A percentile compares a stretch with the other conserved stretches of the same genome.
phyloP scores from a whole-genome alignment of 2,329 filamentous ascomycete genomes.

The Colletotrichum limetticola region DNA sequence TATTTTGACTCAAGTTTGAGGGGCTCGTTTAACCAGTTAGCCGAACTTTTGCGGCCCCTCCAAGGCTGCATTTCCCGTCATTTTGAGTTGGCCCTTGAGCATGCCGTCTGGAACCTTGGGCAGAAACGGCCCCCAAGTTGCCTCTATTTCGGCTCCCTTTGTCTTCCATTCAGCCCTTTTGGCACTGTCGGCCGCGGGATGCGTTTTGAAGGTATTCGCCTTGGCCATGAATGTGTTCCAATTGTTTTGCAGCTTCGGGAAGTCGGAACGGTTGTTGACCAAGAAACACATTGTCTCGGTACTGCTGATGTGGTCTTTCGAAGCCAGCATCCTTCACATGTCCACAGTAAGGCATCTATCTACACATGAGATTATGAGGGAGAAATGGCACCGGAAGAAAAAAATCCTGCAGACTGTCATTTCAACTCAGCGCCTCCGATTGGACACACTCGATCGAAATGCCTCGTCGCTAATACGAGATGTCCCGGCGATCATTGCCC shows the following conservation, averaged over 20 bases:
- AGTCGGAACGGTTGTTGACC: not conserved
- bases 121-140: conserved; percentile 24
- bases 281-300: not conserved
- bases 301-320: not conserved
- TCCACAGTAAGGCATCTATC: not conserved
- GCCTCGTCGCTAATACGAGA: not conserved
- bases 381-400: not conserved
- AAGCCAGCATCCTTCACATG: not conserved
- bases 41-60: not conserved
- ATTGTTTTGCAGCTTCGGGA: not conserved
- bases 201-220: not conserved
- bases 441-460: not conserved
- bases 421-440: not conserved
- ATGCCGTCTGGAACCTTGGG: conserved; percentile 3
- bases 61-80: conserved; percentile 9
- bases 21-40: not conserved
- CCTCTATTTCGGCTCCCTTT: not conserved
- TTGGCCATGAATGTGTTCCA: not conserved
- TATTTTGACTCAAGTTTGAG: not conserved
- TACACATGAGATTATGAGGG: not conserved
- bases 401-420: not conserved
- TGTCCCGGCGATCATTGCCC: conserved; percentile 9
- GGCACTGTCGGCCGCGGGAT: not conserved
- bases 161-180: not conserved
- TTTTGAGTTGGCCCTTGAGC: not conserved